phyloP scores from a whole-genome alignment of 352 stramenopile species.

The Phytophthora cryptogea region DNA sequence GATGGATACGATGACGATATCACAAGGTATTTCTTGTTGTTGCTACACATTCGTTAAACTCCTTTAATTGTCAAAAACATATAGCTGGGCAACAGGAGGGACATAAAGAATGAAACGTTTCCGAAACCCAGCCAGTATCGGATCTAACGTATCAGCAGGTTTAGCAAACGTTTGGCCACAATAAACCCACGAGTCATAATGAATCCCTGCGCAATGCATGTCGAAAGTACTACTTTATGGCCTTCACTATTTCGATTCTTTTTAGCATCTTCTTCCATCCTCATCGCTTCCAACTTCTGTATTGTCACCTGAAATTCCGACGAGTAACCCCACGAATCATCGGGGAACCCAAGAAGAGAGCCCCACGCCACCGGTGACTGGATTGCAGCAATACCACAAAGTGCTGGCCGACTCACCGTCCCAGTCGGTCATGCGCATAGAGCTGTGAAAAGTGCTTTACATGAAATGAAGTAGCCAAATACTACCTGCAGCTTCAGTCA shows the following conservation, averaged over 20 bases:
- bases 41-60: too few relatives aligned
- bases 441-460: slow-evolving; percentile 24
- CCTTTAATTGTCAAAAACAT: not conserved
- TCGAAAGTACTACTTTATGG: too few relatives aligned
- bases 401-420: not conserved
- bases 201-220: not conserved
- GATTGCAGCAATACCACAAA: not conserved
- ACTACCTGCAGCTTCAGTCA: slow-evolving; percentile 15
- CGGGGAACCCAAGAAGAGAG: not conserved
- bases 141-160: not conserved
- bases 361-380: not conserved
- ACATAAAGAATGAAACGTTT: not conserved
- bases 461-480: slow-evolving; percentile 31
- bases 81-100: not conserved
- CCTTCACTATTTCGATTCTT: too few relatives aligned
- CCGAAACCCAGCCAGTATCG: not conserved
- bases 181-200: not conserved
- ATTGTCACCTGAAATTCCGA: not conserved
- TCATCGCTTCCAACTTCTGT: not conserved
- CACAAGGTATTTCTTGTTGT: too few relatives aligned
- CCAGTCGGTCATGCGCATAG: slow-evolving; percentile 1
- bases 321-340: slow-evolving; percentile 3
- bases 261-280: not conserved
- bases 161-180: not conserved
- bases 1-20: too few relatives aligned